Percentiles rank a stretch among this genome's conserved stretches.
Conservation (phyloP, 805 yeast genomes). For the Priceomyces medius region DNA sequence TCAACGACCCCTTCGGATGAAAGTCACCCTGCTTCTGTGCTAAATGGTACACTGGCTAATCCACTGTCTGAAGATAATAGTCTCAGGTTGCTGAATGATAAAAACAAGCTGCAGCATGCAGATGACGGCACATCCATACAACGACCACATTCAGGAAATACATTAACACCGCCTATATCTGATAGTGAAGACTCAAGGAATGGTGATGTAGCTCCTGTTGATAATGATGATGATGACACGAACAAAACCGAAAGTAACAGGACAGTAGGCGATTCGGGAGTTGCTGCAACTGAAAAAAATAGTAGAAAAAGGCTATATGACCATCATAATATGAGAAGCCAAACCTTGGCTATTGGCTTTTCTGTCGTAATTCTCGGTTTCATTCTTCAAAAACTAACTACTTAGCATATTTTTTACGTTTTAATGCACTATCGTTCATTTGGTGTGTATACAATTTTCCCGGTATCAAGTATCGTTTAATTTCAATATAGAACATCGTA, state of each 20-base stretch:
- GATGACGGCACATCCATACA: background rate
- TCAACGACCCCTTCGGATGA: background rate
- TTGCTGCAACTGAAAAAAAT: background rate
- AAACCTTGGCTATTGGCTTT: conserved; percentile 2
- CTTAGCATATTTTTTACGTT: conserved; percentile 2
- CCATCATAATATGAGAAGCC: background rate
- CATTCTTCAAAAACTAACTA: conserved; percentile 6
- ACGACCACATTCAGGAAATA: background rate
- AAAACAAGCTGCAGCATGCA: background rate
- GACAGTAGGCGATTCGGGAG: background rate
- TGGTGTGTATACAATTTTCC: background rate
- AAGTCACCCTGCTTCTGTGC: background rate
- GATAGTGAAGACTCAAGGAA: conserved; percentile 4
- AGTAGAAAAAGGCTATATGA: background rate
- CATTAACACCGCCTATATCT: conserved; percentile 5
- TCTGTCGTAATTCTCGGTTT: conserved; percentile 6
- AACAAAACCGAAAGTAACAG: background rate
- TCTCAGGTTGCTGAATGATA: background rate
- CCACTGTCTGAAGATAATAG: background rate
- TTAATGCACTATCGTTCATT: background rate
- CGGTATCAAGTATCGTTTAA: background rate
- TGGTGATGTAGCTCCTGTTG: background rate
- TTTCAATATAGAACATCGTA: background rate
- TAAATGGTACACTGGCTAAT: background rate
- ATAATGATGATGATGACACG: background rate